Percentiles rank a stretch among this genome's conserved stretches.
phyloP scores from a whole-genome alignment of 257 asterid genomes.

The Solanum dulcamara region DNA sequence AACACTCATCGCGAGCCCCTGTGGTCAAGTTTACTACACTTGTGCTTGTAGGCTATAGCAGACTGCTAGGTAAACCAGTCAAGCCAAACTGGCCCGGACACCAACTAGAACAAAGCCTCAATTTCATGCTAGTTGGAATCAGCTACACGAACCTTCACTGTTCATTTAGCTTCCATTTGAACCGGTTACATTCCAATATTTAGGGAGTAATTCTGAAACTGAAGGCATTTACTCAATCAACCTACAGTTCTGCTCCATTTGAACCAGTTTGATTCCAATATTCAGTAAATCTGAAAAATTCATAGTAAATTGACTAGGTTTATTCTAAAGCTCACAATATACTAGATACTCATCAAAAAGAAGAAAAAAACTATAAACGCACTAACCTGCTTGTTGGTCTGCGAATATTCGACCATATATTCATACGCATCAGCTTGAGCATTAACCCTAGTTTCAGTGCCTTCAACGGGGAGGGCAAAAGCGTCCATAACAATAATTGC shows the following conservation, averaged over 20 bases:
- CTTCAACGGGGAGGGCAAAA: slow-evolving; percentile 98
- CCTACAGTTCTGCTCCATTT: neutral
- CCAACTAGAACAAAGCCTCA: neutral
- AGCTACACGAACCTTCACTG: neutral
- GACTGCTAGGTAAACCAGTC: neutral
- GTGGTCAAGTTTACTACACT: neutral
- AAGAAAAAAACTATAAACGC: neutral
- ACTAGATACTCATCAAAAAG: neutral
- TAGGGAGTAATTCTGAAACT: neutral
- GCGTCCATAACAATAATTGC: slow-evolving; percentile 96
- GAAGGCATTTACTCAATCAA: neutral
- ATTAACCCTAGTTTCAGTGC: slow-evolving; percentile 98
- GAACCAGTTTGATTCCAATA: neutral
- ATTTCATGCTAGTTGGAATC: neutral
- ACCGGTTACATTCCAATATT: neutral
- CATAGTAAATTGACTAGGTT: neutral
- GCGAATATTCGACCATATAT: slow-evolving; percentile 92
- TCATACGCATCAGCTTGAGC: slow-evolving; percentile 99
- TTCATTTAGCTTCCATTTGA: neutral
- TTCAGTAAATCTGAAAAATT: neutral
- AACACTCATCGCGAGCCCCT: neutral
- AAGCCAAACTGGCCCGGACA: neutral
- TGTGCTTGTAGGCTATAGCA: neutral
- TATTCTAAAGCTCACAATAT: neutral
- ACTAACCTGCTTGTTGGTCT: slow-evolving; percentile 73